Evolutionary conservation across 768 basidiomycete species (phyloP).

Genomic region (Suillus plorans): DNA sequence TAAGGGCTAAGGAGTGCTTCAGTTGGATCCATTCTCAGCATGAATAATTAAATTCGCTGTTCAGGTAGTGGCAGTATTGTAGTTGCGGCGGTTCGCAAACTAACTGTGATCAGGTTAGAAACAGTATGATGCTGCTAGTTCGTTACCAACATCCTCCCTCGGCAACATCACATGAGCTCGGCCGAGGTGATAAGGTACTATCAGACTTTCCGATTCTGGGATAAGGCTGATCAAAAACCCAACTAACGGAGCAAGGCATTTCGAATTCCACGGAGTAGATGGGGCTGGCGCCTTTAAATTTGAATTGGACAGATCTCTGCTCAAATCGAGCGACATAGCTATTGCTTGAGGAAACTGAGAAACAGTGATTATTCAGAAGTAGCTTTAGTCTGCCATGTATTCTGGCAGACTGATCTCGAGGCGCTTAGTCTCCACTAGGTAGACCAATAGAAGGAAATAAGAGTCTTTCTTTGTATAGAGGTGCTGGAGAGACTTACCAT

Average conservation of each 20-base stretch:
- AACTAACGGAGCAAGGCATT: background rate
- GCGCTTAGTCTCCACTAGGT: background rate
- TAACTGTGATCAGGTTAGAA: background rate
- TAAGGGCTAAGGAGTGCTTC: background rate
- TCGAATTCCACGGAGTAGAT: background rate
- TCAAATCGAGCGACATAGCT: background rate
- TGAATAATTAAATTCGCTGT: background rate
- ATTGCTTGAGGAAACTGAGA: background rate
- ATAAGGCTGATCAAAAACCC: background rate
- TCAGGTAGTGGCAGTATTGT: background rate
- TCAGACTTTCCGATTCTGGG: background rate
- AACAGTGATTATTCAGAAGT: background rate
- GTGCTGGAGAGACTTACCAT: background rate
- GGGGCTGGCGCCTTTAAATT: background rate
- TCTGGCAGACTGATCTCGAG: background rate
- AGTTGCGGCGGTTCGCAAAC: background rate
- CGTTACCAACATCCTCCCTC: background rate
- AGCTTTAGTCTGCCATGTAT: background rate
- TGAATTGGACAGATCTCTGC: background rate
- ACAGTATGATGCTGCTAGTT: background rate
- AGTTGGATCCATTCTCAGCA: background rate
- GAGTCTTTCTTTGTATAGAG: background rate
- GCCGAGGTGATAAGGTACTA: background rate
- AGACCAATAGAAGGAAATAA: background rate
- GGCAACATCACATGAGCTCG: background rate